These are phyloP conservation scores for Tulasnella calospora DNA, from an alignment of 768 basidiomycete species.

Conservation along the genomic window DNA sequence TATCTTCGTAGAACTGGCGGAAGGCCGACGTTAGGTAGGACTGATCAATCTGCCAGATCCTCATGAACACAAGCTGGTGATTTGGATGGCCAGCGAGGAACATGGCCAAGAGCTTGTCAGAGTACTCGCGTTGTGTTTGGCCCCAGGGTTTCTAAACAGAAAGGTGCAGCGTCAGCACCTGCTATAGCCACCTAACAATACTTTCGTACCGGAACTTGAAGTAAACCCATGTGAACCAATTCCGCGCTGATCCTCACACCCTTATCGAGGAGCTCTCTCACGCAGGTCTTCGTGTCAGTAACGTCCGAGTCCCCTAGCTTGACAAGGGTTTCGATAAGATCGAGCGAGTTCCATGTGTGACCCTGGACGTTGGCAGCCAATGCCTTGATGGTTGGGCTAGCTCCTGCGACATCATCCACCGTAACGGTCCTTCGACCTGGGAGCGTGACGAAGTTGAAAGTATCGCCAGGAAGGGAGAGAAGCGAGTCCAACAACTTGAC, in stretches of 20 bases:
- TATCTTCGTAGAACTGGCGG: conserved; percentile 87
- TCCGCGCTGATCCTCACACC: conserved; percentile 92
- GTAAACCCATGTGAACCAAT: conserved; percentile 85
- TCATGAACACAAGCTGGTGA: conserved; percentile 94
- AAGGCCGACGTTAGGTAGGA: conserved; percentile 82
- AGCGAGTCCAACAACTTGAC: conserved; percentile 83
- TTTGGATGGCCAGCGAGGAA: conserved; percentile 91
- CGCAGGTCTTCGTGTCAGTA: conserved; percentile 64
- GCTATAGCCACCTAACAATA: neutral
- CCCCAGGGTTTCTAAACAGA: conserved; percentile 72
- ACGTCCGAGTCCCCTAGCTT: conserved; percentile 67
- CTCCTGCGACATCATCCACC: conserved; percentile 77
- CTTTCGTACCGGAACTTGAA: conserved; percentile 75
- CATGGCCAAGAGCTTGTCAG: conserved; percentile 76
- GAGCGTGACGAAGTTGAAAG: conserved; percentile 86
- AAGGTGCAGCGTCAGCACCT: conserved; percentile 30
- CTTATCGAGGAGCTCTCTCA: conserved; percentile 88
- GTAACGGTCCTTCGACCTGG: conserved; percentile 80
- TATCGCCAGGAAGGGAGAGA: conserved; percentile 81
- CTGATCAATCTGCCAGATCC: conserved; percentile 88
- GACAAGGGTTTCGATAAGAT: conserved; percentile 85
- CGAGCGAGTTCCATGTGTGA: conserved; percentile 90
- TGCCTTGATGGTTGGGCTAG: conserved; percentile 87
- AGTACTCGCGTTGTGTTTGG: conserved; percentile 80
- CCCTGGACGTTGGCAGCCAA: conserved; percentile 87